These are phyloP conservation scores for Sequoia sempervirens DNA, from an alignment of 75 land plant species.

Conservation along the genomic window DNA sequence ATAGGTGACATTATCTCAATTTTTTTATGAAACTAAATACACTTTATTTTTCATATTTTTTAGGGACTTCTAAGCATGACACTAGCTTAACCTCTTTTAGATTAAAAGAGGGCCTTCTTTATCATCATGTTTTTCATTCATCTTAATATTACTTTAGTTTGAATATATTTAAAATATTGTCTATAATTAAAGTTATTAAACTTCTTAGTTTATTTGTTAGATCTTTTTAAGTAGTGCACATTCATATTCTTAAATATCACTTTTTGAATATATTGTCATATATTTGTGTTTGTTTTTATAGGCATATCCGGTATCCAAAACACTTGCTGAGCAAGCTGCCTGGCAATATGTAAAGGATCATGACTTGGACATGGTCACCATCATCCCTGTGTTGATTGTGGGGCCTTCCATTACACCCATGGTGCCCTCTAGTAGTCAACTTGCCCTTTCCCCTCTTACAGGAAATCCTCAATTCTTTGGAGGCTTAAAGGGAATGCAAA, in stretches of 20 bases:
- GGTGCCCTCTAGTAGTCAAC: slow-evolving; percentile 30
- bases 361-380: slow-evolving; percentile 52
- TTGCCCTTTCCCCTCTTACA: slow-evolving; percentile 40
- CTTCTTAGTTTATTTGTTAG: not conserved
- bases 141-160: too few species aligned
- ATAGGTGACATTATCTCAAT: too few species aligned
- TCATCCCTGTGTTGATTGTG: slow-evolving; percentile 48
- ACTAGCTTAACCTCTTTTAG: too few species aligned
- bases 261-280: not conserved
- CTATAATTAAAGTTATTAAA: too few species aligned
- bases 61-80: too few species aligned
- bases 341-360: slow-evolving; percentile 63
- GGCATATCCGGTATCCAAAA: slow-evolving; percentile 63
- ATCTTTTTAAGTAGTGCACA: not conserved
- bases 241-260: not conserved
- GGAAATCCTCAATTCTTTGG: slow-evolving; percentile 18
- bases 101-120: too few species aligned
- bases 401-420: slow-evolving; percentile 46
- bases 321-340: slow-evolving; percentile 66
- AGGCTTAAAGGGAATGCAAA: slow-evolving; percentile 43
- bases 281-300: slow-evolving; percentile 8
- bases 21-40: too few species aligned
- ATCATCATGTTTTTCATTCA: too few species aligned
- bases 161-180: too few species aligned
- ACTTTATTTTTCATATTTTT: too few species aligned